Evolutionary conservation across 2,329 filamentous ascomycete species (phyloP), one percentile per base, ranked within the genome.

Genomic region (Cadophora malorum): DNA sequence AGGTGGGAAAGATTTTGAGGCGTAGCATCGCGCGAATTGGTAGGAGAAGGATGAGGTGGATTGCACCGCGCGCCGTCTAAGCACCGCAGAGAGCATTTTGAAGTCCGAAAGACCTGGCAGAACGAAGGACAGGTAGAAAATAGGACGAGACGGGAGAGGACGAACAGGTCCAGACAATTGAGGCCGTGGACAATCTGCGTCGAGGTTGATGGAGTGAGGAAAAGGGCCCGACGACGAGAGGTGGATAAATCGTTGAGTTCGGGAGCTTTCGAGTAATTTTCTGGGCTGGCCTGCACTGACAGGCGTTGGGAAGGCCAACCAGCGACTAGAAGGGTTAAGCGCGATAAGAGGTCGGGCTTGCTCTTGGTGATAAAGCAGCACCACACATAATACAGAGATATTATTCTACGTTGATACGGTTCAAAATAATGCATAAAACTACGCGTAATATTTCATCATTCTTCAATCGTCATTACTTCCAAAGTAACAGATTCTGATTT

Each of bases 1-100:
- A 75, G 94, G 89, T 74, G 96, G 96, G 85, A 93, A 98, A 61
- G 95, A 96, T 96, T 84, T 86, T 64, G 75, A 74, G 79, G 81
- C 79, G 75, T 76, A 77, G 81, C 83, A 87, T 83, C 88, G 84
- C 81, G 87, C 83, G 71, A 89, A 82, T 76, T 83, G 84, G 72
- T 84, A 83, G 75, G 83, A 83, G 76, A 83, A 79, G 74, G 83
- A 83, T 73, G 80, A 79, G 73, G 80, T 79, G 72, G 80, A 79
- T 74, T 83, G 82, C 74, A 90, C 83, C 78, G 82, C 83, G 78
- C 86, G 86, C 85, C 87, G 86, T 82, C 88, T 83, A 76, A 90
- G 82, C 74, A 86, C 85, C 75, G 86, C 86, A 79, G 85, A 84
- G 81, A 90, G 85, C 88, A 90, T 90, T 72, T 75, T 82, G 79